phyloP scores from a whole-genome alignment of 140 eudicot species.

The Erigeron philadelphicus region DNA sequence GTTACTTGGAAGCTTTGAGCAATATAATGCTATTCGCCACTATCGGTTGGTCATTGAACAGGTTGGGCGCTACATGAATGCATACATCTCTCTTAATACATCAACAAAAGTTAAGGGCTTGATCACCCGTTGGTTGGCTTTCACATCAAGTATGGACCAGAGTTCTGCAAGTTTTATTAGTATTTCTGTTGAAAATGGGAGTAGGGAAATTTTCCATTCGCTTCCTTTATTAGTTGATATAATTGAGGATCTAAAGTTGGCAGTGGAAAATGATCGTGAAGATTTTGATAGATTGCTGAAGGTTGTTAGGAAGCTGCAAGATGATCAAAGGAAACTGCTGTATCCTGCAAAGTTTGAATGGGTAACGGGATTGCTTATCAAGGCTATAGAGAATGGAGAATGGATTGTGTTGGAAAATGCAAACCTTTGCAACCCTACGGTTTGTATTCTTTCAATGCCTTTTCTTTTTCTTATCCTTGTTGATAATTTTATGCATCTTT shows the following conservation, averaged over 20 bases:
- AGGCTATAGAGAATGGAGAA: slow-evolving; percentile 92
- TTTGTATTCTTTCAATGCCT: slow-evolving; percentile 27
- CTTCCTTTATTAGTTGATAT: slow-evolving; percentile 47
- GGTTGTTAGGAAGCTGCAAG: slow-evolving; percentile 49
- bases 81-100: slow-evolving; percentile 43
- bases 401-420: slow-evolving; percentile 96
- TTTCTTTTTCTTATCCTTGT: background rate
- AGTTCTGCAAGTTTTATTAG: slow-evolving; percentile 34
- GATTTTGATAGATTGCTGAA: slow-evolving; percentile 51
- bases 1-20: slow-evolving; percentile 93
- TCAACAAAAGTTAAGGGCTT: slow-evolving; percentile 40
- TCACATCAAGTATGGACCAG: slow-evolving; percentile 44
- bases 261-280: slow-evolving; percentile 32
- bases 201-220: slow-evolving; percentile 32
- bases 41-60: slow-evolving; percentile 53
- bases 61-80: slow-evolving; percentile 63
- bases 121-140: slow-evolving; percentile 50
- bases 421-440: slow-evolving; percentile 98
- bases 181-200: slow-evolving; percentile 35
- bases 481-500: background rate
- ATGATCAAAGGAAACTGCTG: slow-evolving; percentile 33
- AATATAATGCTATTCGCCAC: slow-evolving; percentile 75
- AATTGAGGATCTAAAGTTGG: slow-evolving; percentile 43
- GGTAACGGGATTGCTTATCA: slow-evolving; percentile 75
- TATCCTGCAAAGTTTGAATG: slow-evolving; percentile 91